phyloP scores from a whole-genome alignment of 2,329 filamentous ascomycete species.

The Ceratocystis alfenasii region DNA sequence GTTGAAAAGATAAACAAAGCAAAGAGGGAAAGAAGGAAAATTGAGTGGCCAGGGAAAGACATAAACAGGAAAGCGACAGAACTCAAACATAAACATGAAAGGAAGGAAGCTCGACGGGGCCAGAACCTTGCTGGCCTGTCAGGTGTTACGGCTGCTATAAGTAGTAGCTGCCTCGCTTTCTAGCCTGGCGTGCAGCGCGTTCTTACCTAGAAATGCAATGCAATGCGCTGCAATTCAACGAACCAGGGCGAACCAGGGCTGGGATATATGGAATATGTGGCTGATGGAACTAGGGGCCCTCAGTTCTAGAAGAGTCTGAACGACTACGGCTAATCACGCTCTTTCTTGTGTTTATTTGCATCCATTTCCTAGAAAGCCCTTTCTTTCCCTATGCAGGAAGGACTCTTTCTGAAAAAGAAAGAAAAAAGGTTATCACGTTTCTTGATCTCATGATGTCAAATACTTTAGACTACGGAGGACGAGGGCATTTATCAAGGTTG shows the following conservation, averaged over 20 bases:
- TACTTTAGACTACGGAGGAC: no score
- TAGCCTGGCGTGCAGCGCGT: conserved; percentile 6
- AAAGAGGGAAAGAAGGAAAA: conserved; percentile 8
- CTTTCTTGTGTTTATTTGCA: no score
- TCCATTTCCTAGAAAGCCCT: neutral
- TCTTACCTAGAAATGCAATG: conserved; percentile 9
- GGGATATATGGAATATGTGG: neutral
- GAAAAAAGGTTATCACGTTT: neutral
- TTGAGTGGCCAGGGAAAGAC: conserved; percentile 11
- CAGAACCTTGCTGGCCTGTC: neutral
- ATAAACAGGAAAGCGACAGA: conserved; percentile 3
- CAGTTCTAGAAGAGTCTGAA: neutral
- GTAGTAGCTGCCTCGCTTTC: conserved; percentile 5
- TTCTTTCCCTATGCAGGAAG: neutral
- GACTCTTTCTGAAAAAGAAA: neutral
- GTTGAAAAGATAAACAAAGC: conserved; percentile 10
- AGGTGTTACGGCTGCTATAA: conserved; percentile 9
- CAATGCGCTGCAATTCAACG: conserved; percentile 8
- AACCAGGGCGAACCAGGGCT: neutral
- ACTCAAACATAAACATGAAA: conserved; percentile 10
- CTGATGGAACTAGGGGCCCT: neutral
- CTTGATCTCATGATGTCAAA: neutral
- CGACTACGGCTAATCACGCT: neutral
- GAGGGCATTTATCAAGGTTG: neutral
- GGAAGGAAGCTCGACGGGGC: neutral